phyloP scores from a whole-genome alignment of 176 grass and related monocot genomes.

The Chloris gayana region DNA sequence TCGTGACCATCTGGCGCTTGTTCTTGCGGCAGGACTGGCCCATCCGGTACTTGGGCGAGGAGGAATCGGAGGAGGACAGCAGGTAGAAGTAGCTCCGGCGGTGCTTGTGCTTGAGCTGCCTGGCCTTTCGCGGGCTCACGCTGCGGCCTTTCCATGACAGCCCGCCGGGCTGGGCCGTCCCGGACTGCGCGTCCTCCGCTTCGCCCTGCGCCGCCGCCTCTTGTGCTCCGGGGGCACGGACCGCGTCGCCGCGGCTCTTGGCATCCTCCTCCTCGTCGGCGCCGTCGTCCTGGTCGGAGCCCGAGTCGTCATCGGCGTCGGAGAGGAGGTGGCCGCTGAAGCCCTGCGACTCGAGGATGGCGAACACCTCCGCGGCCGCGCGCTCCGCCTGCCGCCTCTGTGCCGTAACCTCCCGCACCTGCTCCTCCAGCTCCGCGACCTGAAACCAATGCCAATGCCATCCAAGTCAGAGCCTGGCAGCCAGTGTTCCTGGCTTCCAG shows the following conservation, averaged over 20 bases:
- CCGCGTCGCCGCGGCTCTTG: background rate
- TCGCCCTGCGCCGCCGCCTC: constrained; percentile 16
- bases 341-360: constrained; percentile 66
- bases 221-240: background rate
- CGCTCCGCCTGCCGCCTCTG: constrained; percentile 80
- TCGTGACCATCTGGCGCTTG: constrained; percentile 56
- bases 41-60: constrained; percentile 81
- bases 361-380: constrained; percentile 61
- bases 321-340: constrained; percentile 58
- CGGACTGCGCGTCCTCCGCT: constrained; percentile 49
- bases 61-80: constrained; percentile 51
- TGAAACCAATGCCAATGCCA: constrained; percentile 29
- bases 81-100: constrained; percentile 48
- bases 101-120: constrained; percentile 63
- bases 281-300: constrained; percentile 47
- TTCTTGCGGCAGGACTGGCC: constrained; percentile 93
- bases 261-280: constrained; percentile 1
- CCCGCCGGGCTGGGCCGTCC: constrained; percentile 57
- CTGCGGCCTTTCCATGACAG: constrained; percentile 87
- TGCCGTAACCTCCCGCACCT: constrained; percentile 65
- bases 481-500: no score
- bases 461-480: background rate
- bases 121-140: constrained; percentile 70
- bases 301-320: constrained; percentile 61
- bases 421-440: constrained; percentile 93